Evolutionary conservation across 306 rosid species (phyloP).

Genomic region (Delonix regia): DNA sequence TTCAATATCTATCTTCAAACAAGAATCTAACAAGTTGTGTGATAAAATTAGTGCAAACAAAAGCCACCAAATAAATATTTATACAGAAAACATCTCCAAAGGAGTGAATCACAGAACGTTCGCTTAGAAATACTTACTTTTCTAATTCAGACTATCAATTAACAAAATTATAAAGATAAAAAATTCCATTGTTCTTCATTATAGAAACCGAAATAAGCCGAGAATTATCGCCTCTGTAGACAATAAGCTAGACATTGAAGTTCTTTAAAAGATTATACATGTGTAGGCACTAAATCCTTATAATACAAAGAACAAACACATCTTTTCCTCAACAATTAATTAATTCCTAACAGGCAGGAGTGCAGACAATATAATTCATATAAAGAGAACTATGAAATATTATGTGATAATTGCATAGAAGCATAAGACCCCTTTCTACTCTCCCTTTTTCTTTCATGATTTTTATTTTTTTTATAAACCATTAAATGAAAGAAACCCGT

Average conservation of each 20-base stretch:
- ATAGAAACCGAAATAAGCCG: background rate
- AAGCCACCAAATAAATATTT: background rate
- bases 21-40: background rate
- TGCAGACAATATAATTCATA: constrained; percentile 10
- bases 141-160: background rate
- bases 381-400: background rate
- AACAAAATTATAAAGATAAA: background rate
- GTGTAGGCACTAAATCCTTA: constrained; percentile 1
- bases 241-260: constrained; percentile 18
- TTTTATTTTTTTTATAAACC: too few relatives aligned
- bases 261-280: background rate
- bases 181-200: background rate
- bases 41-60: constrained; percentile 10
- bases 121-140: background rate
- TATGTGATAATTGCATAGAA: background rate
- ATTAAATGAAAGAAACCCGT: background rate
- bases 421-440: background rate
- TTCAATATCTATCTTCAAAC: constrained; percentile 19
- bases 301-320: background rate
- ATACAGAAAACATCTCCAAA: background rate
- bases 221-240: background rate
- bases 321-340: background rate
- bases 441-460: background rate
- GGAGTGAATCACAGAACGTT: background rate
- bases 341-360: background rate